A percentile compares a stretch with the other conserved stretches of the same genome.
Evolutionary conservation across 2,329 filamentous ascomycete species (phyloP).

Genomic region (Cyphellophora europaea): DNA sequence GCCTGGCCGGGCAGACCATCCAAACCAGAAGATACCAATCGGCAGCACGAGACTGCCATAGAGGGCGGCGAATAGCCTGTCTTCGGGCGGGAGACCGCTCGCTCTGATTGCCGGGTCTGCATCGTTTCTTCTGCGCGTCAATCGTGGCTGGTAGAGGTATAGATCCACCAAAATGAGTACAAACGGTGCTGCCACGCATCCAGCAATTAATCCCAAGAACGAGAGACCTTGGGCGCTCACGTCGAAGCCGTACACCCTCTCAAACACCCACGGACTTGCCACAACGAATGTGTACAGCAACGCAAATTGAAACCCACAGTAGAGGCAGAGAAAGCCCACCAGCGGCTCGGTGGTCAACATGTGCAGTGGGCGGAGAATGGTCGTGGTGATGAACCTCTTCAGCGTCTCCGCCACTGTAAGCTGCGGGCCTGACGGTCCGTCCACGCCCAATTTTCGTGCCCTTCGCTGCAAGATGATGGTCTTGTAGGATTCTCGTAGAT

Average conservation of each 20-base stretch:
- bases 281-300: constrained; percentile 79
- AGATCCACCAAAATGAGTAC: constrained; percentile 13
- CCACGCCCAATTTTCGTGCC: constrained; percentile 6
- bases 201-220: constrained; percentile 15
- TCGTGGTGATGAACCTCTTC: constrained; percentile 27
- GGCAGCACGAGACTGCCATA: constrained; percentile 27
- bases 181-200: constrained; percentile 10
- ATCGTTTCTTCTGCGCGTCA: constrained; percentile 24
- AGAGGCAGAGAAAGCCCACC: constrained; percentile 58
- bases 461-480: constrained; percentile 16
- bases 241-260: constrained; percentile 11
- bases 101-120: constrained; percentile 19
- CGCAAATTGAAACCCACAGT: constrained; percentile 67
- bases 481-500: constrained; percentile 24
- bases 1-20: constrained; percentile 44
- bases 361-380: constrained; percentile 46
- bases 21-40: constrained; percentile 59
- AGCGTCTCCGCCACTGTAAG: constrained; percentile 45
- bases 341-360: constrained; percentile 62
- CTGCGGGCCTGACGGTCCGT: constrained; percentile 29
- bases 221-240: constrained; percentile 13
- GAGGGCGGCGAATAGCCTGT: constrained; percentile 20
- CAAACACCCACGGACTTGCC: constrained; percentile 72
- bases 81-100: constrained; percentile 16
- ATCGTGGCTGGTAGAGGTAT: constrained; percentile 31